Conservation (phyloP, 495 filamentous ascomycete species). For the Bacidia rubella region DNA sequence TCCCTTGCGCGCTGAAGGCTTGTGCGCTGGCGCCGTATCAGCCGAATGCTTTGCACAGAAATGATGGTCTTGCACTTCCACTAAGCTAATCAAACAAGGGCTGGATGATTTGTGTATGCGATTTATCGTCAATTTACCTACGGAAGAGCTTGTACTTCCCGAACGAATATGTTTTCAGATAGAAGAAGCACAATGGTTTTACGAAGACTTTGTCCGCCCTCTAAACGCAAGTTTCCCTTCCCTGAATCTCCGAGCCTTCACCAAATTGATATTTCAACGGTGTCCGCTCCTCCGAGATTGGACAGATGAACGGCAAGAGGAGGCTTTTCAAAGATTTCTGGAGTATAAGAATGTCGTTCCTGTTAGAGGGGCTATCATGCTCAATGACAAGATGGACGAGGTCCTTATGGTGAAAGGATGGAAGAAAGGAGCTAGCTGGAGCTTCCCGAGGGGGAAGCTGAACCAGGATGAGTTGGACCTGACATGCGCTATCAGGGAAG, state of each 20-base stretch:
- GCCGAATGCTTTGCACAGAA: too few species aligned
- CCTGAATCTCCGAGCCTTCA: slow-evolving; percentile 70
- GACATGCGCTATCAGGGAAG: slow-evolving; percentile 83
- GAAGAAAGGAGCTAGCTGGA: slow-evolving; percentile 95
- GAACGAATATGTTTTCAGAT: slow-evolving; percentile 96
- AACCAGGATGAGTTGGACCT: slow-evolving; percentile 90
- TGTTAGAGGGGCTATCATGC: slow-evolving; percentile 81
- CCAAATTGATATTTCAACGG: slow-evolving; percentile 77
- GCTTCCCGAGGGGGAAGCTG: slow-evolving; percentile 92
- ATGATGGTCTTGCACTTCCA: background rate
- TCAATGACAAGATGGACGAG: slow-evolving; percentile 83
- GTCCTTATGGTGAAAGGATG: slow-evolving; percentile 89
- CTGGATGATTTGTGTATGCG: slow-evolving; percentile 90
- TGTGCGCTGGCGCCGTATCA: background rate
- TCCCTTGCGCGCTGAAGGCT: background rate
- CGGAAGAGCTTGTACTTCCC: slow-evolving; percentile 75
- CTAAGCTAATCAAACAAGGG: slow-evolving; percentile 41
- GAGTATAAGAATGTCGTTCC: slow-evolving; percentile 89
- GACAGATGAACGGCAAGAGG: slow-evolving; percentile 59
- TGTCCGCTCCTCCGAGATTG: slow-evolving; percentile 76
- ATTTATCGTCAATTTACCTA: slow-evolving; percentile 90
- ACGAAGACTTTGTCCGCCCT: slow-evolving; percentile 96
- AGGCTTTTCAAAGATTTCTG: slow-evolving; percentile 79
- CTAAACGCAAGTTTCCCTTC: slow-evolving; percentile 73
- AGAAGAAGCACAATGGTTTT: slow-evolving; percentile 99